These are phyloP conservation scores for Mycena latifolia DNA, from an alignment of 768 basidiomycete genomes.

Conservation along the genomic window DNA sequence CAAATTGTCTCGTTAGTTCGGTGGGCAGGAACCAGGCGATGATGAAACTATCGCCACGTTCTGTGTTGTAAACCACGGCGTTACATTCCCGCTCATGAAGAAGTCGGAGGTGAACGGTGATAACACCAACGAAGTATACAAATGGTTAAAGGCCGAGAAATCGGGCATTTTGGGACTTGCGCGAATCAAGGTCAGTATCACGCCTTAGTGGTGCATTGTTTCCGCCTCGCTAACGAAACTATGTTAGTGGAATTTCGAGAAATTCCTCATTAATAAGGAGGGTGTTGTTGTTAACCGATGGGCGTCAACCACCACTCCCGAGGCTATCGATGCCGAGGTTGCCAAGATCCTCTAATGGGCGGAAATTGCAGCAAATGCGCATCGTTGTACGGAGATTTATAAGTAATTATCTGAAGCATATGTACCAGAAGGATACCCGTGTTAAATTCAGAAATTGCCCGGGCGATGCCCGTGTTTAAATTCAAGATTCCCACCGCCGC, in stretches of 20 bases:
- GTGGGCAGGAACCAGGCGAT: constrained; percentile 85
- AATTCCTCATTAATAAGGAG: constrained; percentile 85
- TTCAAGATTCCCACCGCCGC: too few species aligned
- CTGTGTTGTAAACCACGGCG: constrained; percentile 87
- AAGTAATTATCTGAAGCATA: constrained; percentile 1
- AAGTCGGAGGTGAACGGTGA: constrained; percentile 96
- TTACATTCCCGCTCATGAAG: constrained; percentile 91
- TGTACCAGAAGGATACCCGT: background rate
- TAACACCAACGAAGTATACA: constrained; percentile 84
- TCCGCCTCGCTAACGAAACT: background rate
- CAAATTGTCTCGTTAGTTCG: constrained; percentile 65
- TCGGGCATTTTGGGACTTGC: constrained; percentile 77
- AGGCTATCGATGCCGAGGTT: constrained; percentile 71
- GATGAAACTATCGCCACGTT: constrained; percentile 82
- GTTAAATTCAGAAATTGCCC: too few species aligned
- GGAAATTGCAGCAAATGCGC: background rate
- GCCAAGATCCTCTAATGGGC: constrained; percentile 64
- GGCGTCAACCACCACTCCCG: constrained; percentile 82
- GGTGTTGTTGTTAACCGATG: constrained; percentile 82
- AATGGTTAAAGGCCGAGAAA: constrained; percentile 88
- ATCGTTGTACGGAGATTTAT: background rate
- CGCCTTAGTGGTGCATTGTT: background rate
- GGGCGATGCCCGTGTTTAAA: too few species aligned
- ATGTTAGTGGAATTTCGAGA: constrained; percentile 90
- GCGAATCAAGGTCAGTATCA: constrained; percentile 73